Evolutionary conservation across 139 green algal species (phyloP).

Genomic region (Dunaliella sp.): DNA sequence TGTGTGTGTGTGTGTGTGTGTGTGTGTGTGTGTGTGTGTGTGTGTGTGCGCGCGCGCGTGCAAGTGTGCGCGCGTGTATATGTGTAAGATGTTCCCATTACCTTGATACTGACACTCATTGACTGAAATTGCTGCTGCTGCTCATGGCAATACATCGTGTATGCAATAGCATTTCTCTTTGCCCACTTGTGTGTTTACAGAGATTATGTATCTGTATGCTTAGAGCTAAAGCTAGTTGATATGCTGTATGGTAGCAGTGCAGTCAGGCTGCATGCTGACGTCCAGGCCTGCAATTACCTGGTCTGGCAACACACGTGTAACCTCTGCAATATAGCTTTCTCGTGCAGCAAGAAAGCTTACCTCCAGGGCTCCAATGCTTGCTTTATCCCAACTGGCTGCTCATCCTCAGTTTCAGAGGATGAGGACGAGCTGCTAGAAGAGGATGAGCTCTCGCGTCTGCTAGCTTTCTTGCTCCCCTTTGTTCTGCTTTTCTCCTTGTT

Average conservation of each 20-base stretch:
- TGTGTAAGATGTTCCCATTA: background rate
- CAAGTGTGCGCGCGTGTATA: background rate
- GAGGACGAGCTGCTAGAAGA: background rate
- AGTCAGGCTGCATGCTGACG: background rate
- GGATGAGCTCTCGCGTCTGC: background rate
- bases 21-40: no score
- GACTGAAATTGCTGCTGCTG: no score
- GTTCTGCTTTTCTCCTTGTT: background rate
- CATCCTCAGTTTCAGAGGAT: background rate
- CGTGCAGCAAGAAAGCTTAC: background rate
- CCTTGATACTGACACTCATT: background rate
- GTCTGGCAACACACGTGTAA: background rate
- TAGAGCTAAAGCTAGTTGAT: background rate
- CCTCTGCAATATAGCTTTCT: background rate
- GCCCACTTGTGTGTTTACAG: no score
- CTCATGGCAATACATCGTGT: no score
- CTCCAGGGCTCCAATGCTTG: slow-evolving; percentile 11
- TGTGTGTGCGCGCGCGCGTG: background rate
- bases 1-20: no score
- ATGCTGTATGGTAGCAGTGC: background rate
- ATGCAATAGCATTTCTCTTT: no score
- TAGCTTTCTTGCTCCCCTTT: slow-evolving; percentile 11
- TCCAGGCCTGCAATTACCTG: background rate
- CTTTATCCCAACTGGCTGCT: background rate
- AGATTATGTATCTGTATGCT: no score